phyloP scores from a whole-genome alignment of 2,329 filamentous ascomycete genomes.

The Colletotrichum destructivum region DNA sequence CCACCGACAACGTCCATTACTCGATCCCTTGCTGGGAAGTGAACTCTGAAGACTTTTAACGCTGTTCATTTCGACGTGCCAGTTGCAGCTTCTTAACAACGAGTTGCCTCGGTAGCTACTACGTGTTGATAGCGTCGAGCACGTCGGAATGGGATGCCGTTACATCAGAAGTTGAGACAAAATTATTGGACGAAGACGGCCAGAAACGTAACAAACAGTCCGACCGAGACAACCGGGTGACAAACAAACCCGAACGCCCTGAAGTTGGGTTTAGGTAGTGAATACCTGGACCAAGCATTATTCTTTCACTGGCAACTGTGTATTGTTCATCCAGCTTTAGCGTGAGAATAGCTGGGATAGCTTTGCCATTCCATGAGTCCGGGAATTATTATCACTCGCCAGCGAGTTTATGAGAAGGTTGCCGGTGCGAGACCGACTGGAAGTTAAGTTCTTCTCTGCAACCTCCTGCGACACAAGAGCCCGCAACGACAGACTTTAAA shows the following conservation, averaged over 20 bases:
- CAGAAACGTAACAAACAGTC: background rate
- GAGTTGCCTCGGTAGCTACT: background rate
- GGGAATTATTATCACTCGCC: too few species aligned
- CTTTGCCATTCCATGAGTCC: too few species aligned
- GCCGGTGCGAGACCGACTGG: background rate
- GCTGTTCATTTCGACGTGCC: background rate
- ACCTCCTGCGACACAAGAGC: background rate
- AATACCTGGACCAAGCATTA: too few species aligned
- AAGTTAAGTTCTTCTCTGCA: background rate
- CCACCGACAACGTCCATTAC: background rate
- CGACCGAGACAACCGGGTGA: too few species aligned
- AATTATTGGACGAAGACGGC: constrained; percentile 3
- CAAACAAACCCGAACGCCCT: too few species aligned
- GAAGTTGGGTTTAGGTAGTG: too few species aligned
- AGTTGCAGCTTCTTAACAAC: background rate
- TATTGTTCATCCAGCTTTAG: too few species aligned
- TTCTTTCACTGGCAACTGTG: too few species aligned
- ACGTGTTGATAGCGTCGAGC: too few species aligned
- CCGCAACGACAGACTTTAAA: background rate
- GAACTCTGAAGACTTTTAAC: background rate
- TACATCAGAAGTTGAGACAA: background rate
- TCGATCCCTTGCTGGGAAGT: background rate
- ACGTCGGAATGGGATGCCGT: constrained; percentile 6
- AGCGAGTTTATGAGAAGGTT: background rate
- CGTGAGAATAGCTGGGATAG: too few species aligned